These are phyloP conservation scores for Ceratocystis lukuohia DNA, from an alignment of 2,329 filamentous ascomycete genomes.

Conservation along the genomic window DNA sequence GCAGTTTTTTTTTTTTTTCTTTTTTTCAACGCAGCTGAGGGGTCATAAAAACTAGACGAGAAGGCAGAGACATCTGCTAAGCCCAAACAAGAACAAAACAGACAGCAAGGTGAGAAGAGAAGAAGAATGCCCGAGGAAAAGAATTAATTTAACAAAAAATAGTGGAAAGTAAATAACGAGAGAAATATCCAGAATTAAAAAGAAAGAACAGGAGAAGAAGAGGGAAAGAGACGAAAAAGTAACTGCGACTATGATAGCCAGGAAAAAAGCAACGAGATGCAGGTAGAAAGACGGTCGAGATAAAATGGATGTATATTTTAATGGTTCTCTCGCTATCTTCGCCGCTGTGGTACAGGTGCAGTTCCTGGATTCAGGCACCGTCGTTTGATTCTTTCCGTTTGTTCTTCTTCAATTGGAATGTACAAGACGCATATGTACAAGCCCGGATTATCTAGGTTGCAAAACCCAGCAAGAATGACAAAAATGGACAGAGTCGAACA, in stretches of 20 bases:
- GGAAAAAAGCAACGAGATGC: neutral
- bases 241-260: neutral
- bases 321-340: too few species aligned
- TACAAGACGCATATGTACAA: neutral
- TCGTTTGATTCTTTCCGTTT: neutral
- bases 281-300: neutral
- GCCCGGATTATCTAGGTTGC: neutral
- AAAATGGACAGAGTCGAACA: neutral
- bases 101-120: neutral
- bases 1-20: too few species aligned
- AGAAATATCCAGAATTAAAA: neutral
- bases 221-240: neutral
- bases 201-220: neutral
- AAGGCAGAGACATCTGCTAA: conserved; percentile 12
- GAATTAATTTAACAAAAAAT: neutral
- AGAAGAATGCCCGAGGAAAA: neutral
- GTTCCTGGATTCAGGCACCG: conserved; percentile 3
- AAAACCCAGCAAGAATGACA: neutral
- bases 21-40: neutral
- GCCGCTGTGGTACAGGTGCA: too few species aligned
- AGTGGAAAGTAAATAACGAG: neutral
- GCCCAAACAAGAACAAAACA: conserved; percentile 9
- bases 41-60: conserved; percentile 14
- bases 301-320: neutral
- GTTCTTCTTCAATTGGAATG: neutral